Evolutionary conservation across 257 asterid species (phyloP), one percentile per base, ranked within the genome.

Genomic region (Primulina tabacum): DNA sequence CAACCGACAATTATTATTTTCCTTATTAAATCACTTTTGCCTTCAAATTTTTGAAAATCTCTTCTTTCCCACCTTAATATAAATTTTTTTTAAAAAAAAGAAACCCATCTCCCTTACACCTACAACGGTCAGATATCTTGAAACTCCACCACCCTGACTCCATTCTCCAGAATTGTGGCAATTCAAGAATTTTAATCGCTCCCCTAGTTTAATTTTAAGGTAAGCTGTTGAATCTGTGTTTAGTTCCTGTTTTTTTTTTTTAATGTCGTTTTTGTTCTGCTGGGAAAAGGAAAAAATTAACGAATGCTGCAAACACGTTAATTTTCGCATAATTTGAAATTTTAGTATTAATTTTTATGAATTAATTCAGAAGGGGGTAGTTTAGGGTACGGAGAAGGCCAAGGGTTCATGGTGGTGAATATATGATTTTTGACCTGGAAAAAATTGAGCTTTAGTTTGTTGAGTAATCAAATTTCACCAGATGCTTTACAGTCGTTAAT

Each of bases 41-140:
- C 20, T 76, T 71, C 37, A 70, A 80, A 75, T 62, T 67, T 80
- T 80, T 71, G 21, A 50, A 77, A 82, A 43, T 53, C 12, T 70
- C 14, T 37, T 75, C 65, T 26, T 9, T 68, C 68, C 72, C 56
- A 34, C 76, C 30, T 10, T 37, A 10, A 34, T 68, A 29, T 68
- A 26, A 71, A 70, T 21, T 21, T 21, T 21, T 21, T 21, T 79
- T 43, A 3, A 64, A 73, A 68, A 24, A 24, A 24, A 24, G 26
- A 68, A 9, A 18, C 73, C 81, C 64, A 38, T 68, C 80, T 52
- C 50, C 24, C 24, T 21, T 21, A 21, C 24, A 21, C 32, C 77
- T 35, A 64, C 77, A 81, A 81, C 86, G 88, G 88, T 83, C 88
- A 75, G 59, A 38, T 67, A 68, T 69, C 68, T 18, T 24, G 68